phyloP scores from a whole-genome alignment of 345 rosid species.

The thale cress (Arabidopsis thaliana) region DNA sequence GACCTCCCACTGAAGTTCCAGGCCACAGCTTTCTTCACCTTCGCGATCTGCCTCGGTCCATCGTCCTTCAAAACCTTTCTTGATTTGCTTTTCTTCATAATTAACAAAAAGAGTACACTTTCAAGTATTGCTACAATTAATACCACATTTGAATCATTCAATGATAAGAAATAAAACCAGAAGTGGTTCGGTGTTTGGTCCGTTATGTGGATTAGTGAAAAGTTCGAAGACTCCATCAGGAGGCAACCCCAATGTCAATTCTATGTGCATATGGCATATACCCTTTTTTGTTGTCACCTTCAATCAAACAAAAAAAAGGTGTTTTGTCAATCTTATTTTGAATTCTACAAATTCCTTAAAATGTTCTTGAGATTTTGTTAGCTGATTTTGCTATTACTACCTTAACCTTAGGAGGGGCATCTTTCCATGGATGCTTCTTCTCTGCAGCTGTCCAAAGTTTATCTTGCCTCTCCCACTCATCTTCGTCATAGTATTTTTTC shows the following conservation, averaged over 20 bases:
- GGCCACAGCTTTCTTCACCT: constrained; percentile 63
- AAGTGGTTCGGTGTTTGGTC: not conserved
- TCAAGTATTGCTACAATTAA: not conserved
- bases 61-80: constrained; percentile 62
- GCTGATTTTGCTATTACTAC: constrained; percentile 40
- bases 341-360: not conserved
- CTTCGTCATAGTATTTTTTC: not conserved
- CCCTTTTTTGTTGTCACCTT: constrained; percentile 18
- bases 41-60: constrained; percentile 67
- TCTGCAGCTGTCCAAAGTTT: constrained; percentile 58
- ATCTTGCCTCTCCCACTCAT: not conserved
- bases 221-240: not conserved
- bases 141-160: not conserved
- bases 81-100: constrained; percentile 61
- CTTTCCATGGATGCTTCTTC: constrained; percentile 64
- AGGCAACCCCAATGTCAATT: constrained; percentile 14
- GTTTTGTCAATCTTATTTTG: not conserved
- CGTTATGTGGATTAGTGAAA: constrained; percentile 5
- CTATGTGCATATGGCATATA: not conserved
- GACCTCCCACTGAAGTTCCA: constrained; percentile 88
- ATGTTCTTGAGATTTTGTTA: not conserved
- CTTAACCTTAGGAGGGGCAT: constrained; percentile 61
- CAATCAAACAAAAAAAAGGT: not conserved
- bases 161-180: constrained; percentile 7
- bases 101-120: too few species aligned